Conservation (phyloP, 306 rosid genomes). For the Cucurbita moschata region DNA sequence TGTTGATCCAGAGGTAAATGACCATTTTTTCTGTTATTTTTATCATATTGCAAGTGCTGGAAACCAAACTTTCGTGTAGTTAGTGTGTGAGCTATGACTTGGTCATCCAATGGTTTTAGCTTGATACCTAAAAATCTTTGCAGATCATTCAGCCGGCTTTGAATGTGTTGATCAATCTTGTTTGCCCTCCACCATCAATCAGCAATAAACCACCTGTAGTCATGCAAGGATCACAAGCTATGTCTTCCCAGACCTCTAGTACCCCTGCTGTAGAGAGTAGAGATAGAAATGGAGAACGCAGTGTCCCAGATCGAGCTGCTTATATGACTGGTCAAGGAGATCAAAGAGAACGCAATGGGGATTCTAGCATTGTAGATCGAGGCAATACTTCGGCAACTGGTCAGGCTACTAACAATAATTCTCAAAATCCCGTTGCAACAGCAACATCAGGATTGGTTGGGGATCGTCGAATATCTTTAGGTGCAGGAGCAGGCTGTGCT, state of each 20-base stretch:
- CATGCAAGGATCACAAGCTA: constrained; percentile 57
- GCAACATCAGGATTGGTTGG: constrained; percentile 83
- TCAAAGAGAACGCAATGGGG: constrained; percentile 59
- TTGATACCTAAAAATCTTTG: constrained; percentile 9
- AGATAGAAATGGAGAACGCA: constrained; percentile 35
- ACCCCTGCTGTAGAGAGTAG: constrained; percentile 46
- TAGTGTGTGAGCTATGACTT: not conserved
- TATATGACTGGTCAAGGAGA: constrained; percentile 39
- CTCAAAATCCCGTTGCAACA: constrained; percentile 47
- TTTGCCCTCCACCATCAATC: constrained; percentile 96
- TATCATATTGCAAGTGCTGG: not conserved
- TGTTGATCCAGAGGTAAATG: constrained; percentile 81
- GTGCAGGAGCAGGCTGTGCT: constrained; percentile 88
- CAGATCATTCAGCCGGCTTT: constrained; percentile 97
- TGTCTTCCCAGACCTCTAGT: constrained; percentile 40
- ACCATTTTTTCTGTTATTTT: not conserved
- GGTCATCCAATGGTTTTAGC: not conserved
- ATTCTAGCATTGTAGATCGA: constrained; percentile 37
- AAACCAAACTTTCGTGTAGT: constrained; percentile 1
- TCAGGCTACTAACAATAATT: constrained; percentile 25
- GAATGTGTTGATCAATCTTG: constrained; percentile 87
- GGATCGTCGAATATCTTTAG: constrained; percentile 83
- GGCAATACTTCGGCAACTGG: constrained; percentile 22
- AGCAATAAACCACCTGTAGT: constrained; percentile 63
- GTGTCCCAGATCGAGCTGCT: constrained; percentile 37